These are phyloP conservation scores for Rhododendron simsii DNA, from an alignment of 148 eudicot species.

Conservation along the genomic window DNA sequence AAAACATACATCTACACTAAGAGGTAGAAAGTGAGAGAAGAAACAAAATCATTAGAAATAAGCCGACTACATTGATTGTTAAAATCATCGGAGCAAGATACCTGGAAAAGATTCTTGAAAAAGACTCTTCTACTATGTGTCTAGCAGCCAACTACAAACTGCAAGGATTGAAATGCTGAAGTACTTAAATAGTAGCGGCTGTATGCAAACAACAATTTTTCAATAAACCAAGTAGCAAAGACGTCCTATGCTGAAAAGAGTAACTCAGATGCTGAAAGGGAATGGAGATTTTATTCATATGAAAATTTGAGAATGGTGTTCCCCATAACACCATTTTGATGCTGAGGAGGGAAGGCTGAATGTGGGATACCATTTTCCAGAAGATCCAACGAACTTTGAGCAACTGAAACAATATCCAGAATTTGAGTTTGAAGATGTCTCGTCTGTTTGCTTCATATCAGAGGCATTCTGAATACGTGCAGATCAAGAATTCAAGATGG, in stretches of 20 bases:
- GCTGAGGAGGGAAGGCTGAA: slow-evolving; percentile 77
- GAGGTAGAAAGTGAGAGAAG: too few relatives aligned
- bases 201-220: too few relatives aligned
- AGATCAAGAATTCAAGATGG: neutral
- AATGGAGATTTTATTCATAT: slow-evolving; percentile 51
- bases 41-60: too few relatives aligned
- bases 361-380: slow-evolving; percentile 68
- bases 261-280: slow-evolving; percentile 23
- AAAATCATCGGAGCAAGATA: too few relatives aligned
- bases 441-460: neutral
- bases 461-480: neutral
- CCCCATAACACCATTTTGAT: slow-evolving; percentile 73
- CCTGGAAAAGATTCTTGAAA: too few relatives aligned
- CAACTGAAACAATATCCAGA: slow-evolving; percentile 19
- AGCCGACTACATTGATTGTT: too few relatives aligned
- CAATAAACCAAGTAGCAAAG: too few relatives aligned
- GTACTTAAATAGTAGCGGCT: too few relatives aligned
- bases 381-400: slow-evolving; percentile 70
- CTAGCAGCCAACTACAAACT: too few relatives aligned
- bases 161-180: too few relatives aligned
- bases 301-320: slow-evolving; percentile 65
- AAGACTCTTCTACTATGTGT: too few relatives aligned
- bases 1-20: too few relatives aligned
- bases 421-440: neutral
- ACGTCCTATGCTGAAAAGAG: neutral